Evolutionary conservation across 495 filamentous ascomycete species (phyloP), one percentile per base, ranked within the genome.

Genomic region (Lasiosphaeria ovina): DNA sequence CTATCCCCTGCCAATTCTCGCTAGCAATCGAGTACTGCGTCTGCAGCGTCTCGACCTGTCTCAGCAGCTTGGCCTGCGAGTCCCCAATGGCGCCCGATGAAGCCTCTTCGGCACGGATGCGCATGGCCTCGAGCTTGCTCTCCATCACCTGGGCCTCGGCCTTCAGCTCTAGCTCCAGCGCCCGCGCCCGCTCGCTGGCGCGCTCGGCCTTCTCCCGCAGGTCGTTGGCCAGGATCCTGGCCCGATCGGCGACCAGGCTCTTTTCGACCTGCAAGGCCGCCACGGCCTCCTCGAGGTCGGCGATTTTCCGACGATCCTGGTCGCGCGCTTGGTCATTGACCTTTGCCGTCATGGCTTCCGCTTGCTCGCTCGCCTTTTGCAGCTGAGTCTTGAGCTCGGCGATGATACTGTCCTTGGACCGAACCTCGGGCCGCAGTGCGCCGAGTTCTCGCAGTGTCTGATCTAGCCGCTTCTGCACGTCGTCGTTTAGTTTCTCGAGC

Each of bases 1-100:
- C 93, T 51, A 98, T 89, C 0, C 92, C 90, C 61, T 97, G 92
- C 95, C 95, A 99, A 70, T 98, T 99, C 66, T 96, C 92, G 61
- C 90, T 93, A 3, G 95, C 94, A 54, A 92, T 85, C 0, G 91
- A 87, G 72, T 99, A 96, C 73, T 99, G 95, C 4, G 89, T 93
- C 74, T 98, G 95, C 53, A 99, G 75, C 3, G 91, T 97, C 79
- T 99, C 95, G 35, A 98, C 86, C 74, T 98, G 95, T 49, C 95
- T 85, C 24, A 97, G 78, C 31, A 99, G 79, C 70, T 97, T 97
- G 31, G 88, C 91, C 65, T 96, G 92, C 0, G 90, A 86, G 69
- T 98, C 92, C 6, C 92, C 89, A 6, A 83, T 83, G 45, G 85
- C 82, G 17, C 91, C 89, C 5, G 91, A 92, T 0, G 92, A 92